A percentile compares a stretch with the other conserved stretches of the same genome.
These are phyloP conservation scores for Trichomonas gallinae DNA, from an alignment of 208 protist species.

Conservation along the genomic window DNA sequence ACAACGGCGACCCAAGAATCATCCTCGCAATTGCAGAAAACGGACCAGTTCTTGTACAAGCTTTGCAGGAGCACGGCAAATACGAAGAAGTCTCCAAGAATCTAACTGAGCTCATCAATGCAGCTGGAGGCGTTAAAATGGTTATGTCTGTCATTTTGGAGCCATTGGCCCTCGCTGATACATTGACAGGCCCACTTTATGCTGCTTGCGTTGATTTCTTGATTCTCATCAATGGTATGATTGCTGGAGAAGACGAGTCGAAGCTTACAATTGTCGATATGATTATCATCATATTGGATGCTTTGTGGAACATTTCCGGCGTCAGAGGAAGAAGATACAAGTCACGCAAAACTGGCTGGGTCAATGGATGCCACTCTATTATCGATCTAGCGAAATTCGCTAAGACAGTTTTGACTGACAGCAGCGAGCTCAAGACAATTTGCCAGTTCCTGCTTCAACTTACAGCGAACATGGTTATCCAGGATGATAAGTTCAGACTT, in stretches of 20 bases:
- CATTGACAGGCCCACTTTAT: not conserved
- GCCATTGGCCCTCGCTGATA: not conserved
- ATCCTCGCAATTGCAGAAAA: not conserved
- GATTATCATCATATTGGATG: not conserved
- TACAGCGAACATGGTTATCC: not conserved
- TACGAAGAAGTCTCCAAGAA: not conserved
- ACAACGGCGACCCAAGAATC: not conserved
- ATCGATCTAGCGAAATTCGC: not conserved
- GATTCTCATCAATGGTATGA: not conserved
- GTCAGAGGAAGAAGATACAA: not conserved
- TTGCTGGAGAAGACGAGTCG: not conserved
- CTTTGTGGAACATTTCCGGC: not conserved
- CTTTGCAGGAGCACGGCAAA: not conserved
- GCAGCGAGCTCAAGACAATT: not conserved
- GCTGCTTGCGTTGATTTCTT: not conserved
- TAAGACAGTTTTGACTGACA: not conserved
- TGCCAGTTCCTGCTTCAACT: not conserved
- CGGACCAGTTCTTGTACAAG: not conserved
- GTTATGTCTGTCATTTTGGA: not conserved
- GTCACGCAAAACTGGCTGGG: not conserved
- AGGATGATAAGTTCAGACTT: not conserved
- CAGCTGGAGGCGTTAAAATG: not conserved
- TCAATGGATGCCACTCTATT: not conserved
- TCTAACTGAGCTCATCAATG: not conserved
- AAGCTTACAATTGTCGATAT: not conserved